Conservation (phyloP, 2,329 filamentous ascomycete genomes). For the Endoconidiophora polonica region DNA sequence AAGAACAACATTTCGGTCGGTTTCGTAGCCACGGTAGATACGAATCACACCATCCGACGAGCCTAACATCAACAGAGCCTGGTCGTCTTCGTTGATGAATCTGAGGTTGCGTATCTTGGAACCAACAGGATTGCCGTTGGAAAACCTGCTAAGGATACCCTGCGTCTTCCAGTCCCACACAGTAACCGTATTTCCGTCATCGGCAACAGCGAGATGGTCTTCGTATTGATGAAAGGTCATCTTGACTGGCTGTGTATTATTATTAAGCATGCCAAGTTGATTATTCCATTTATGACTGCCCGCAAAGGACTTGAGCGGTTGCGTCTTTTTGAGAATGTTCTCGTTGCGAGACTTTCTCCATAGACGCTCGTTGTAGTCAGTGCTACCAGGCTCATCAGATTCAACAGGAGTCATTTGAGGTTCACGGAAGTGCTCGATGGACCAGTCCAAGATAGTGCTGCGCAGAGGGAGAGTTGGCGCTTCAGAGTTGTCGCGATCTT, state of each 20-base stretch:
- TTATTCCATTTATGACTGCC: slow-evolving; percentile 77
- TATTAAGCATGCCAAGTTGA: slow-evolving; percentile 69
- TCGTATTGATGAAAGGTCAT: slow-evolving; percentile 98
- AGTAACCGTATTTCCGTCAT: slow-evolving; percentile 77
- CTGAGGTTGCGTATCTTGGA: slow-evolving; percentile 89
- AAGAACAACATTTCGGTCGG: slow-evolving; percentile 57
- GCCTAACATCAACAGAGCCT: slow-evolving; percentile 84
- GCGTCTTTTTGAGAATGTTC: slow-evolving; percentile 76
- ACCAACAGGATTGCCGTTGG: slow-evolving; percentile 80
- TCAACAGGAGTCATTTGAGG: slow-evolving; percentile 96
- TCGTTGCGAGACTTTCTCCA: slow-evolving; percentile 92
- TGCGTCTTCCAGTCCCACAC: slow-evolving; percentile 89
- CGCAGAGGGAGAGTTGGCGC: slow-evolving; percentile 54
- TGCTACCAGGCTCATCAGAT: slow-evolving; percentile 87
- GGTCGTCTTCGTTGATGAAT: slow-evolving; percentile 97
- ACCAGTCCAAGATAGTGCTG: slow-evolving; percentile 86
- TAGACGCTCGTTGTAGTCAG: slow-evolving; percentile 86
- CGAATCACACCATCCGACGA: slow-evolving; percentile 90
- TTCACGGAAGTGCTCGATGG: slow-evolving; percentile 92
- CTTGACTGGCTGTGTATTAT: slow-evolving; percentile 73
- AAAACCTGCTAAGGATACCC: slow-evolving; percentile 64
- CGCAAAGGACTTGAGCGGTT: slow-evolving; percentile 80
- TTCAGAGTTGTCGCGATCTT: slow-evolving; percentile 41
- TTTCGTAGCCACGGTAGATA: slow-evolving; percentile 84
- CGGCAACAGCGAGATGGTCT: slow-evolving; percentile 82